phyloP scores from a whole-genome alignment of 257 asterid genomes.

The Lithospermum erythrorhizon region DNA sequence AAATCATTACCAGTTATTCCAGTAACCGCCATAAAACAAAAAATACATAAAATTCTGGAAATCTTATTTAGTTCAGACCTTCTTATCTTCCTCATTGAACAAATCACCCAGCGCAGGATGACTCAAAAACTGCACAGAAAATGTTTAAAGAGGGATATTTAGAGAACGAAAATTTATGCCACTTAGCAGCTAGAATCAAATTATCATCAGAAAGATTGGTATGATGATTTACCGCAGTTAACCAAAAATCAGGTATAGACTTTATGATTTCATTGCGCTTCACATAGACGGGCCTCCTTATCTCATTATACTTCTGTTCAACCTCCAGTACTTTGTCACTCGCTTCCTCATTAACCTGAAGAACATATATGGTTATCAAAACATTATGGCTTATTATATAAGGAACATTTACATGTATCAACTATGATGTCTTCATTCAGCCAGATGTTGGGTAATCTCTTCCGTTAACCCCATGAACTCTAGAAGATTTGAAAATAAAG shows the following conservation, averaged over 20 bases:
- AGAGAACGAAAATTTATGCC: constrained; percentile 3
- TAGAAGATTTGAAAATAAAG: too few relatives aligned
- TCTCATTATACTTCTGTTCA: constrained; percentile 33
- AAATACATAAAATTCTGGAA: background rate
- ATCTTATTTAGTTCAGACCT: constrained; percentile 21
- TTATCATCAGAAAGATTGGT: constrained; percentile 6
- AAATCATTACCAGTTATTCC: background rate
- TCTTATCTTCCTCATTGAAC: constrained; percentile 33
- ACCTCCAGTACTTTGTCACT: constrained; percentile 28
- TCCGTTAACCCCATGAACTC: too few relatives aligned
- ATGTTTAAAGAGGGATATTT: constrained; percentile 3
- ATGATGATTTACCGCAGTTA: constrained; percentile 31
- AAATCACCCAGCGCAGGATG: constrained; percentile 45
- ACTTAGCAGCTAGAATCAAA: constrained; percentile 7
- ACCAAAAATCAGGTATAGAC: constrained; percentile 50
- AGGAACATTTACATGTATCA: background rate
- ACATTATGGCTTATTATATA: background rate
- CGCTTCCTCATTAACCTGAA: constrained; percentile 43
- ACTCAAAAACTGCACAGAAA: constrained; percentile 36
- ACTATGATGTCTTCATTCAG: background rate
- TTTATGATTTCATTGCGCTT: constrained; percentile 32
- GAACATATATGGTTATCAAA: background rate
- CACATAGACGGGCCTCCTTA: constrained; percentile 33
- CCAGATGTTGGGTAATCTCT: too few relatives aligned
- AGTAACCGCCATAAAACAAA: background rate